Evolutionary conservation across 129 eudicot genomes (phyloP), one percentile per base, ranked within the genome.

Genomic region (Tagetes patula): DNA sequence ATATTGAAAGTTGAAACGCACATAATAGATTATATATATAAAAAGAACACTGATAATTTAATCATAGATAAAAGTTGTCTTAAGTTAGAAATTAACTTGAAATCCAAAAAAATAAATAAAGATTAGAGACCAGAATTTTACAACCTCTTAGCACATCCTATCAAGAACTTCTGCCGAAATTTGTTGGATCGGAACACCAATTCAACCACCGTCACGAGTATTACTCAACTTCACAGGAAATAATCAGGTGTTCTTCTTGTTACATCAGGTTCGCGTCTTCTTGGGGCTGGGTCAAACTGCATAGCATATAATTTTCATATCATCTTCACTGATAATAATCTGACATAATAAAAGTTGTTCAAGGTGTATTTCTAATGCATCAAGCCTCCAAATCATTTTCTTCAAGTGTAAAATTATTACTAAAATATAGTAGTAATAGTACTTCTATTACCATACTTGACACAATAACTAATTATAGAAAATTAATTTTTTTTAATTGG

Each of bases 221-320:
- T 37, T 63, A 32, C 80, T 37, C 74, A 58, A 65, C 80, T 54
- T 86, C 73, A 90, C 72, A 90, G 79, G 85, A 87, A 90, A 80
- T 90, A 90, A 79, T 87, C 95, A 11, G 96, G 96, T 37, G 91
- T 90, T 76, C 96, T 85, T 72, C 96, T 88, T 10, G 95, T 90
- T 20, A 90, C 95, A 84, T 90, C 96, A 34, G 96, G 96, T 73
- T 90, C 96, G 32, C 96, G 95, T 85, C 95, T 85, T 86, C 96
- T 85, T 13, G 96, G 96, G 61, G 94, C 91, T 33, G 94, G 96
- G 78, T 90, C 96, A 84, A 90, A 87, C 94, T 90, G 88, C 80
- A 84, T 64, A 30, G n/a, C 34, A n/a, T 8, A 66, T 70, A 7
- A 59, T 7, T 36, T 53, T 52, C n/a, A 46, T 2, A 47, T 13